Evolutionary conservation across 192 early-diverging fungal genomes (phyloP).

Genomic region (Coemansia sp.): DNA sequence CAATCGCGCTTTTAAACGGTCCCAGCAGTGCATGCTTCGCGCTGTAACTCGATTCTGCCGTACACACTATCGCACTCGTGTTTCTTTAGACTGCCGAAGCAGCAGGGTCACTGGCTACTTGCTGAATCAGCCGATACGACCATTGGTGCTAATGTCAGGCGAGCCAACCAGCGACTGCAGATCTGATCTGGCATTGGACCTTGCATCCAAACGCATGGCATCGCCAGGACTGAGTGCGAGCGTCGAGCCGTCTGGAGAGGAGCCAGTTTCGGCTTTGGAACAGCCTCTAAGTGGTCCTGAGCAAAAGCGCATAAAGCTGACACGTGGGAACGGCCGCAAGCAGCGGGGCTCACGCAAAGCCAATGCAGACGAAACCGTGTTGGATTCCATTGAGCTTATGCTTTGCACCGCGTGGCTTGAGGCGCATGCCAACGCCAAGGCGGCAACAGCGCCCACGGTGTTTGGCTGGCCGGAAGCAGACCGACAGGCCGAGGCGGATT

Average conservation of each 20-base stretch:
- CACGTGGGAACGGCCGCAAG: slow-evolving; percentile 6
- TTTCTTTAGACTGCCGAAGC: background rate
- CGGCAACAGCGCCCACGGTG: slow-evolving; percentile 1
- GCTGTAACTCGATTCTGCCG: background rate
- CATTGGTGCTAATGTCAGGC: background rate
- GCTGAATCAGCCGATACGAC: background rate
- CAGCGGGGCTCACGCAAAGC: slow-evolving; percentile 17
- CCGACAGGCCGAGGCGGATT: slow-evolving; percentile 18
- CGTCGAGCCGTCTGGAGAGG: no score
- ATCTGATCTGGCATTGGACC: background rate
- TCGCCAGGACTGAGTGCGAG: background rate
- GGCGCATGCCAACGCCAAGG: background rate
- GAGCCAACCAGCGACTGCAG: background rate
- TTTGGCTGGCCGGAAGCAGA: slow-evolving; percentile 39
- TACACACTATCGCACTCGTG: background rate
- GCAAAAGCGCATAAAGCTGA: slow-evolving; percentile 26
- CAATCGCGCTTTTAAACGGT: background rate
- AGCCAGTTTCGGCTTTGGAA: background rate
- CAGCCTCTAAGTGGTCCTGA: slow-evolving; percentile 3
- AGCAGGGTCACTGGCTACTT: background rate
- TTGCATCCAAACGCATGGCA: background rate
- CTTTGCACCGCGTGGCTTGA: slow-evolving; percentile 19
- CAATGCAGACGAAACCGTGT: slow-evolving; percentile 30
- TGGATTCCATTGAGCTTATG: slow-evolving; percentile 29
- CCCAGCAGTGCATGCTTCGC: background rate